Base-by-base conservation (phyloP, 176 grass and related monocot species). In the Ampelocalamus luodianensis region DNA sequence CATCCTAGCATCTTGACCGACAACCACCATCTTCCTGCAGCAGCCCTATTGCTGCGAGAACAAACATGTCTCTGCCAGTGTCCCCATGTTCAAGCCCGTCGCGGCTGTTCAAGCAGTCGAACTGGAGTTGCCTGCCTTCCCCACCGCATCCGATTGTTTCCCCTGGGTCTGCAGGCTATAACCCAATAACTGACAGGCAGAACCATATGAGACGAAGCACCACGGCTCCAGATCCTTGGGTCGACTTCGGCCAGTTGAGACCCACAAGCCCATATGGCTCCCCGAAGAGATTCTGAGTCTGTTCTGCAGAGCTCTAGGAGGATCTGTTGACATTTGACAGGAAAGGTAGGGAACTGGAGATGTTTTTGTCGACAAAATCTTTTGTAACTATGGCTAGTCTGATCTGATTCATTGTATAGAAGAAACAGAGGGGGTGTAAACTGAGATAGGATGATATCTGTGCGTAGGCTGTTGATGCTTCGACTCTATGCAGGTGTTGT, bases 21-120 rank as follows among this genome's bases (percentile, higher is more conserved):
- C 26, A 29, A 65, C 16, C 11, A 32, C 1, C 45, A 65, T 80
- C 22, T 40, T 80, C 48, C 17, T 61, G 78, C 46, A 74, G 71
- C 71, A 51, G 45, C 26, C 71, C 14, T 51, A 74, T 49, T 53
- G 71, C 45, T 13, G 44, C 27, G 46, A 53, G 71, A 51, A 51
- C 71, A 11, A 74, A 32, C 71, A 34, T 53, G 87, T 98, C 95
- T 64, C 61, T 91, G 68, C 95, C 95, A 0, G 93, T 93, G 68
- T 98, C 95, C 1, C 95, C 95, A 26, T 90, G 91, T 64, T 93
- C 95, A 37, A 98, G 95, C 80, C 95, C 95, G 8, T 18, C 87
- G 37, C 83, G 91, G 76, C 93, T 93, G 77, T 92, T 88, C 18
- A 90, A 88, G 65, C 91, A 90, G 66, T 77, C 89, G 15, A 95